Evolutionary conservation across 2,329 filamentous ascomycete species (phyloP).

Genomic region (Colletotrichum sp.): DNA sequence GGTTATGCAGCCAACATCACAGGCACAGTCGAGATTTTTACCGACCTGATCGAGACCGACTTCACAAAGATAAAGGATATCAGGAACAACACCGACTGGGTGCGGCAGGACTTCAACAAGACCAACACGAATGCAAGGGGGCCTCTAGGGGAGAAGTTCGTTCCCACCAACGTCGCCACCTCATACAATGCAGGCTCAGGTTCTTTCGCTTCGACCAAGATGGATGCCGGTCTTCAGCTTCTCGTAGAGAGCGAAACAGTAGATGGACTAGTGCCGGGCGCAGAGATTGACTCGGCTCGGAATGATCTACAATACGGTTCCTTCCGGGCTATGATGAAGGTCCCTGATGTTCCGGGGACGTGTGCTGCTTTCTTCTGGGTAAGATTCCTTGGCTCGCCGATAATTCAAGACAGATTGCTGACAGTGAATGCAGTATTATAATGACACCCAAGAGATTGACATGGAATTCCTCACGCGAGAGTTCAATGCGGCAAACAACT

Average conservation of each 20-base stretch:
- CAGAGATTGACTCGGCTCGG: slow-evolving; percentile 68
- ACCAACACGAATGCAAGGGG: slow-evolving; percentile 63
- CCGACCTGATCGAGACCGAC: slow-evolving; percentile 74
- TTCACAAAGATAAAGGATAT: slow-evolving; percentile 63
- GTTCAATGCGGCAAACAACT: slow-evolving; percentile 54
- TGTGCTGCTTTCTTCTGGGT: slow-evolving; percentile 85
- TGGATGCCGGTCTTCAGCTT: slow-evolving; percentile 60
- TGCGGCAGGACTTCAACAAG: slow-evolving; percentile 70
- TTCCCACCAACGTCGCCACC: slow-evolving; percentile 57
- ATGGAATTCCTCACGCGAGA: slow-evolving; percentile 78
- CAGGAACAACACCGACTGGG: slow-evolving; percentile 64
- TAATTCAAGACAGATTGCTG: neutral
- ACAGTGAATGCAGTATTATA: slow-evolving; percentile 64
- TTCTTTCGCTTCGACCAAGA: slow-evolving; percentile 49
- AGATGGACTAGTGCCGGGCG: slow-evolving; percentile 61
- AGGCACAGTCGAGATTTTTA: slow-evolving; percentile 59
- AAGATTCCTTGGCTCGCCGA: slow-evolving; percentile 24
- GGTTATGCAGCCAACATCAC: slow-evolving; percentile 67
- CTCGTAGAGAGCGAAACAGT: slow-evolving; percentile 51
- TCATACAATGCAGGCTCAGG: slow-evolving; percentile 40
- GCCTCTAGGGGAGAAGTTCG: slow-evolving; percentile 69
- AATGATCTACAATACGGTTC: slow-evolving; percentile 72
- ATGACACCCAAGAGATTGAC: slow-evolving; percentile 82
- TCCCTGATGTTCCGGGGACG: slow-evolving; percentile 66
- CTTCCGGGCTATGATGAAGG: slow-evolving; percentile 71